Base-by-base conservation (phyloP, 2,329 filamentous ascomycete species). In the Pseudogymnoascus sp. region DNA sequence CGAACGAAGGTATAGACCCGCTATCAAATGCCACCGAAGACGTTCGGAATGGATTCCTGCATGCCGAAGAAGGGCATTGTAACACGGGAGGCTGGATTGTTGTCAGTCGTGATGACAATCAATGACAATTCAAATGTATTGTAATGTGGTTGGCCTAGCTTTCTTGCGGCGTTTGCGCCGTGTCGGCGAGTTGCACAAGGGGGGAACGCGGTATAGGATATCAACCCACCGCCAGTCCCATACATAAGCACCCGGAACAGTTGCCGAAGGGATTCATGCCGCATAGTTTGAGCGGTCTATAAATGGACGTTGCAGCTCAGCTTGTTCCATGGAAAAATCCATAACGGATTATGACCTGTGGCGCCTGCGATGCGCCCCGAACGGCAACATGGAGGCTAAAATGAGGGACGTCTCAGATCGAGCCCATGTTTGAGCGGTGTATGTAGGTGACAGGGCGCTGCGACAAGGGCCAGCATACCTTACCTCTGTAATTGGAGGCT, bases 361-460 rank as follows among this genome's bases (percentile, higher is more conserved):
- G 28, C 49, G 49, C 28, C 28, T 33, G 28, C n/a, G 28, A 55
- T 12, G n/a, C 22, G 49, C 28, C 49, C 49, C 49, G 25, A 55
- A 55, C 49, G 49, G 49, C 45, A 55, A 55, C 14, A 55, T 16
- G 49, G 49, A 55, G 23, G 49, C 25, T 55, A 55, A 55, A 55
- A 55, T 55, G 49, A 55, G 49, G 49, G n/a, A 55, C 49, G 49
- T 55, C 49, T 55, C 49, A 55, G 49, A 55, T 55, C 49, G 49
- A 55, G 28, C 25, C 49, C 49, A 55, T 33, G 49, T 55, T 55
- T 55, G 49, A 55, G 49, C 49, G 49, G 49, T 55, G 28, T 55
- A 55, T 55, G 49, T 55, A 19, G 8, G 45, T 55, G 45, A 55
- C 45, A 55, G 45, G 45, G 49, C 28, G 28, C 33, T 55, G 49